Base-by-base conservation (phyloP, 2,329 filamentous ascomycete species). In the Ceratocystis lukuohia region DNA sequence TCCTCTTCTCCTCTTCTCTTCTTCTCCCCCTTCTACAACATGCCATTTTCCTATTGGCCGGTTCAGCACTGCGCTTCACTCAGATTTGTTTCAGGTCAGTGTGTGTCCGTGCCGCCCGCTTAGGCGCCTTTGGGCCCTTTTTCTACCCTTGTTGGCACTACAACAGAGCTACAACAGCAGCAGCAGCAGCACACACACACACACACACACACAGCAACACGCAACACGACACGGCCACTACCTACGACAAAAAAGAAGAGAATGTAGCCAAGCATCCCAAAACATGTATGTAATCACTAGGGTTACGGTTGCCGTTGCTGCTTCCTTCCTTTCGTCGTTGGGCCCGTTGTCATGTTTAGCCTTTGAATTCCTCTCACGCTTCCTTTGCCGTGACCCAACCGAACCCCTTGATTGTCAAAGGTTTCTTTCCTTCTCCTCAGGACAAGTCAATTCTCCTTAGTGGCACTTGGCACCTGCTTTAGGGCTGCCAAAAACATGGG, bases 61-160 rank as follows among this genome's bases (percentile, higher is more conserved):
- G 8, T 44, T n/a, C 61, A 45, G 25, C 44, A 46, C 50, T 45
- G 37, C 61, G n/a, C 62, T 65, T 65, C 53, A 67, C 57, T 61
- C 45, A 25, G n/a, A 57, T 62, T 65, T 65, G 66, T 67, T 67
- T 67, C 66, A 67, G 66, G 66, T 65, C 65, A 65, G 63, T 64
- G 46, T 67, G 63, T 62, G 62, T 65, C 66, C 44, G 62, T 65
- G 63, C 63, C 62, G 66, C 66, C 56, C 57, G 61, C 53, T 64
- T 64, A 41, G 45, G 41, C 53, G 25, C 53, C 15, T 57, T 57
- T 57, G 30, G 30, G 25, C 25, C 53, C 25, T 57, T 30, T 33
- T 33, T 33, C 30, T 57, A 57, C 53, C 22, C 53, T 57, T 57
- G 53, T 57, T 30, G 53, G 53, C 22, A 30, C 25, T 28, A 57